Evolutionary conservation across 2,329 filamentous ascomycete species (phyloP).

Genomic region (Fusarium lateritium): DNA sequence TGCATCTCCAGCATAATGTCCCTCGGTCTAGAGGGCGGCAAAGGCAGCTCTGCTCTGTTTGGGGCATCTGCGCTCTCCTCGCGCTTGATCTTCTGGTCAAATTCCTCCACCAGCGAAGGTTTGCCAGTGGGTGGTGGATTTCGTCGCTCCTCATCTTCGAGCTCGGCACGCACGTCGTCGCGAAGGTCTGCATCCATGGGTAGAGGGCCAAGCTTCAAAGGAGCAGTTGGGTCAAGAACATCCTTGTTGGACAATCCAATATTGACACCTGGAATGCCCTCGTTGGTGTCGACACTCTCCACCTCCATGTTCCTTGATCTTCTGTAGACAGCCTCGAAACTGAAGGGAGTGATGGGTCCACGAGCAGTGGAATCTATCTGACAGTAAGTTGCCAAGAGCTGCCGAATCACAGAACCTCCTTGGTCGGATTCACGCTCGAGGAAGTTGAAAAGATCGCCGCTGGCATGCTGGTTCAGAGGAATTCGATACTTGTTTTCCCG

Average conservation of each 20-base stretch:
- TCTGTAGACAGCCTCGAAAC: slow-evolving; percentile 72
- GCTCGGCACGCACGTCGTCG: slow-evolving; percentile 87
- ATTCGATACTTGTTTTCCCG: slow-evolving; percentile 89
- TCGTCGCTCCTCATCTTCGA: slow-evolving; percentile 87
- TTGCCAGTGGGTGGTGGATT: slow-evolving; percentile 80
- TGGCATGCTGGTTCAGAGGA: slow-evolving; percentile 88
- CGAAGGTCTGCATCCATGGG: slow-evolving; percentile 87
- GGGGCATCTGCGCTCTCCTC: slow-evolving; percentile 91
- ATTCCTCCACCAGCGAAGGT: slow-evolving; percentile 85
- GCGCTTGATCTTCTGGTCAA: slow-evolving; percentile 88
- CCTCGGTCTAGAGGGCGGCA: slow-evolving; percentile 88
- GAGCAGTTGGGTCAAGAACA: slow-evolving; percentile 68
- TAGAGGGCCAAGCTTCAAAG: slow-evolving; percentile 83
- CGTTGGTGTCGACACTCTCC: slow-evolving; percentile 73
- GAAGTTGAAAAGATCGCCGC: slow-evolving; percentile 87
- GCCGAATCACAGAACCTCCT: slow-evolving; percentile 83
- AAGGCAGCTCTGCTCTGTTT: slow-evolving; percentile 82
- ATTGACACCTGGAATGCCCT: slow-evolving; percentile 75
- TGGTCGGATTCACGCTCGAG: slow-evolving; percentile 88
- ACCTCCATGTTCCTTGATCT: slow-evolving; percentile 73
- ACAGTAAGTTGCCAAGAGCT: slow-evolving; percentile 76
- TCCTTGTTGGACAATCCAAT: slow-evolving; percentile 74
- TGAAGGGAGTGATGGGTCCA: slow-evolving; percentile 75
- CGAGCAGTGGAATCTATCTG: slow-evolving; percentile 71
- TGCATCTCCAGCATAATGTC: slow-evolving; percentile 96